Percentiles rank a stretch among this genome's conserved stretches.
Conservation (phyloP, 2,329 filamentous ascomycete species). For the Calonectria crousiana region DNA sequence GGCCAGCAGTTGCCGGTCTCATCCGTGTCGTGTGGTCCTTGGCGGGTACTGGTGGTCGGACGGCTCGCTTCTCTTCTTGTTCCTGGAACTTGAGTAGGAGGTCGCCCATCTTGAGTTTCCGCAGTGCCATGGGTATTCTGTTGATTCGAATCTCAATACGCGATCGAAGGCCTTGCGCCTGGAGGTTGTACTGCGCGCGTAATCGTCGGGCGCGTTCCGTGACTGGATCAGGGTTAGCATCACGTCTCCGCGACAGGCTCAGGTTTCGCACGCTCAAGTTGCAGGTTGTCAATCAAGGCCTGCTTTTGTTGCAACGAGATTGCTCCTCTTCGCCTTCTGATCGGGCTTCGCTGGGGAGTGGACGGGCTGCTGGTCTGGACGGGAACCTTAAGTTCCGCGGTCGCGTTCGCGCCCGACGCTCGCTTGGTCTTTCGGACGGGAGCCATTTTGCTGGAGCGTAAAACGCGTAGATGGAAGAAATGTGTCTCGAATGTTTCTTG, state of each 20-base stretch:
- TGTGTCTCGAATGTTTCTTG: conserved; percentile 22
- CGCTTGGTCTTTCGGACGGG: conserved; percentile 56
- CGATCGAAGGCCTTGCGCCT: conserved; percentile 85
- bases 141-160: conserved; percentile 95
- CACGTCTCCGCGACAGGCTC: conserved; percentile 29
- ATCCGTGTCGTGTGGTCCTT: conserved; percentile 59
- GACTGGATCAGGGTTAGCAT: conserved; percentile 64
- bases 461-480: conserved; percentile 24
- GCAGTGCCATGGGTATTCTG: conserved; percentile 84
- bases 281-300: conserved; percentile 87
- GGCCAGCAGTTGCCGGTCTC: conserved; percentile 48
- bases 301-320: conserved; percentile 83
- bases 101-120: conserved; percentile 86
- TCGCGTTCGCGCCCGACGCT: conserved; percentile 43
- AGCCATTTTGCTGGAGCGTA: conserved; percentile 55
- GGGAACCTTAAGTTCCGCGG: conserved; percentile 38
- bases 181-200: conserved; percentile 88
- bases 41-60: conserved; percentile 61
- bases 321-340: conserved; percentile 70
- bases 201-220: conserved; percentile 89
- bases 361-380: conserved; percentile 48
- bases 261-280: conserved; percentile 79
- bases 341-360: conserved; percentile 67
- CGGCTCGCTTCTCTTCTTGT: conserved; percentile 56
- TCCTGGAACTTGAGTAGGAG: conserved; percentile 69